Conservation (phyloP, 345 rosid genomes). For the Diplotaxis tenuifolia region DNA sequence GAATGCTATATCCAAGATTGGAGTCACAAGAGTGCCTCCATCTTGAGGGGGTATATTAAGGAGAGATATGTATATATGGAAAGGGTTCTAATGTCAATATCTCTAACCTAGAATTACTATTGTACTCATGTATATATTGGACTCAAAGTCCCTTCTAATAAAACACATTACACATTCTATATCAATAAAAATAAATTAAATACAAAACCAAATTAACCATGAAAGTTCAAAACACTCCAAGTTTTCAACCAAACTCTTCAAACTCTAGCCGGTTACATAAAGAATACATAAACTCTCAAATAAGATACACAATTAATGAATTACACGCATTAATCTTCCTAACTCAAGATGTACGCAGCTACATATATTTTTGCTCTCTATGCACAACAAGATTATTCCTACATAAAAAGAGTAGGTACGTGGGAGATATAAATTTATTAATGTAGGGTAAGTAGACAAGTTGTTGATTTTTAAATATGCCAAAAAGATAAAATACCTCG, state of each 20-base stretch:
- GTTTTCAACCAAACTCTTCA: slow-evolving; percentile 28
- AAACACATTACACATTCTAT: too few relatives aligned
- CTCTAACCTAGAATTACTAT: too few relatives aligned
- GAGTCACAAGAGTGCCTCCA: too few relatives aligned
- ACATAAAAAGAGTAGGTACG: not conserved
- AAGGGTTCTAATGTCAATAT: too few relatives aligned
- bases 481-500: slow-evolving; percentile 18
- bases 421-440: too few relatives aligned
- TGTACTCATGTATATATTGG: too few relatives aligned
- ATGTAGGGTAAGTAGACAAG: too few relatives aligned
- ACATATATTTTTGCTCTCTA: slow-evolving; percentile 10
- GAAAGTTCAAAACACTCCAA: slow-evolving; percentile 19
- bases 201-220: slow-evolving; percentile 2
- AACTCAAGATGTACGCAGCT: slow-evolving; percentile 20
- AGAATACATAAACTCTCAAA: slow-evolving; percentile 10
- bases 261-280: slow-evolving; percentile 13
- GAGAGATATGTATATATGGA: too few relatives aligned
- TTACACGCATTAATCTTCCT: slow-evolving; percentile 15
- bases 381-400: slow-evolving; percentile 15
- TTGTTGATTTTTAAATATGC: not conserved
- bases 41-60: too few relatives aligned
- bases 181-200: not conserved
- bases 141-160: too few relatives aligned
- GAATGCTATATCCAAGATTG: too few relatives aligned
- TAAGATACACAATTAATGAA: slow-evolving; percentile 5